Evolutionary conservation across 2,329 filamentous ascomycete species (phyloP).

Genomic region (Botrytis elliptica): DNA sequence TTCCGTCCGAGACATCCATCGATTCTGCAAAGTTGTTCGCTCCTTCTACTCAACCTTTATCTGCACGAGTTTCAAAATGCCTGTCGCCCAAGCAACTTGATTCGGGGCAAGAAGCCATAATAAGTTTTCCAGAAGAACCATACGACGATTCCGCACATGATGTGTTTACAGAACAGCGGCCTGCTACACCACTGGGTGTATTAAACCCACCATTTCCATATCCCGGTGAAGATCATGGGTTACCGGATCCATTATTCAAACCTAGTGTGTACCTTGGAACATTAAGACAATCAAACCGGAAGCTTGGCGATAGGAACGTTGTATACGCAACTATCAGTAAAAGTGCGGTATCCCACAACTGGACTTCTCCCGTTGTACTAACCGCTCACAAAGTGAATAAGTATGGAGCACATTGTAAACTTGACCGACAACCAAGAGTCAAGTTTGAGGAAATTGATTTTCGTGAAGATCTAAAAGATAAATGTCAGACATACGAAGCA

Average conservation of each 20-base stretch:
- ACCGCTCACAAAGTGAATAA: slow-evolving; percentile 16
- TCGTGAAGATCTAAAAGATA: not conserved
- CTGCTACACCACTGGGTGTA: slow-evolving; percentile 11
- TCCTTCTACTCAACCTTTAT: slow-evolving; percentile 5
- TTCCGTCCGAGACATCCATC: not conserved
- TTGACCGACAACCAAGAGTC: not conserved
- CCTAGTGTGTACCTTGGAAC: slow-evolving; percentile 8
- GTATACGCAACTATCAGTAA: slow-evolving; percentile 7
- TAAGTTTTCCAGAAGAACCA: not conserved
- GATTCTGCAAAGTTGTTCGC: slow-evolving; percentile 9
- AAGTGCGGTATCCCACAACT: not conserved
- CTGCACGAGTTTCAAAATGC: not conserved
- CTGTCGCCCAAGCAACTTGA: slow-evolving; percentile 2
- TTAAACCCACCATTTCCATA: not conserved
- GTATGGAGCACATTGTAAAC: slow-evolving; percentile 10
- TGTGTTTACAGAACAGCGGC: not conserved
- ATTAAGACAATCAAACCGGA: slow-evolving; percentile 1
- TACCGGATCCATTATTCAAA: slow-evolving; percentile 8
- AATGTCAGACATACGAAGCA: slow-evolving; percentile 8
- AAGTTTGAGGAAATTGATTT: slow-evolving; percentile 12
- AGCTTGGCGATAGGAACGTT: not conserved
- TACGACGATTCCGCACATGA: not conserved
- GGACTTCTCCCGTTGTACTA: not conserved
- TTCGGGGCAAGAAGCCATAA: not conserved
- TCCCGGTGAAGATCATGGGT: slow-evolving; percentile 1